Conservation (phyloP, 2,329 filamentous ascomycete genomes). For the Exophiala calicioides region DNA sequence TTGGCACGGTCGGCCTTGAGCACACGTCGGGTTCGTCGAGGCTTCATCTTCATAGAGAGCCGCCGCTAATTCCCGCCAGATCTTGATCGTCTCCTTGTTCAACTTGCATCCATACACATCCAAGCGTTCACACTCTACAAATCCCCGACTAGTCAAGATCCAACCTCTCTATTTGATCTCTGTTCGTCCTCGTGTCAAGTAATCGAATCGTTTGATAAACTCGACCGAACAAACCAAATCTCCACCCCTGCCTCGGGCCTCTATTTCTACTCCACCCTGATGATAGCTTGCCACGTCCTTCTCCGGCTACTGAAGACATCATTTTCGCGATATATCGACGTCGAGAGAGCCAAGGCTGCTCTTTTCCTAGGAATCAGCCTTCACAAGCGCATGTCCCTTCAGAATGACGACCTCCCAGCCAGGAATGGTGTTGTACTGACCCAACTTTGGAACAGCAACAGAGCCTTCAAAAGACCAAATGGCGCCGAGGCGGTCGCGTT, state of each 20-base stretch:
- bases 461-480: slow-evolving; percentile 42
- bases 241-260: slow-evolving; percentile 18
- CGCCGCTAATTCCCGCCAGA: slow-evolving; percentile 6
- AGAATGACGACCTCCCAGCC: slow-evolving; percentile 39
- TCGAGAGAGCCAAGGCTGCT: slow-evolving; percentile 36
- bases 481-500: slow-evolving; percentile 38
- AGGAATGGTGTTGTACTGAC: slow-evolving; percentile 39
- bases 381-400: slow-evolving; percentile 40
- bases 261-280: slow-evolving; percentile 35
- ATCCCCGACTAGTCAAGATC: slow-evolving; percentile 19
- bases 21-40: slow-evolving; percentile 35
- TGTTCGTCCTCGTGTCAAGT: slow-evolving; percentile 21
- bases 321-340: slow-evolving; percentile 36
- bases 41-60: background rate
- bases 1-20: slow-evolving; percentile 40
- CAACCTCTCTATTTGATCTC: slow-evolving; percentile 22
- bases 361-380: slow-evolving; percentile 43
- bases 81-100: slow-evolving; percentile 14
- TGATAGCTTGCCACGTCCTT: slow-evolving; percentile 37
- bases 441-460: slow-evolving; percentile 45
- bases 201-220: slow-evolving; percentile 21
- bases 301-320: slow-evolving; percentile 43
- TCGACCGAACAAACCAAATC: slow-evolving; percentile 19
- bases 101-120: slow-evolving; percentile 15
- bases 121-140: slow-evolving; percentile 25